These are phyloP conservation scores for Uronychia setigera DNA, from an alignment of 73 alveolate species.

Conservation along the genomic window DNA sequence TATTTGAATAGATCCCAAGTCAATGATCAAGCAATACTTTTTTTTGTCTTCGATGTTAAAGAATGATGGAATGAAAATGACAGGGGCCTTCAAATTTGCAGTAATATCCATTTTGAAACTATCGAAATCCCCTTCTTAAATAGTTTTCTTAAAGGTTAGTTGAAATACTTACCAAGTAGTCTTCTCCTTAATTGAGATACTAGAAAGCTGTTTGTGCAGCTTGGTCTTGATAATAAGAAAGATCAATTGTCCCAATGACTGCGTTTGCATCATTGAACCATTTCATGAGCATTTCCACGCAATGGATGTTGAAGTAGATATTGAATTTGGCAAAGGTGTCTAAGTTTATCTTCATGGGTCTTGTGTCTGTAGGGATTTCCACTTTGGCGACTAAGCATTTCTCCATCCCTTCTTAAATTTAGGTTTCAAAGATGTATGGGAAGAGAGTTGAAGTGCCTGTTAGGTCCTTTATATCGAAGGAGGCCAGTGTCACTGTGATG, in stretches of 20 bases:
- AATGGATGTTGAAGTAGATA: conserved; percentile 14
- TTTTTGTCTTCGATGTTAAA: neutral
- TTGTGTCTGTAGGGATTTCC: neutral
- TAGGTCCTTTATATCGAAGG: conserved; percentile 8
- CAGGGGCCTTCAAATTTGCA: conserved; percentile 54
- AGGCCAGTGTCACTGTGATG: conserved; percentile 23
- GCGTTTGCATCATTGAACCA: conserved; percentile 16
- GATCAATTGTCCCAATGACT: conserved; percentile 20
- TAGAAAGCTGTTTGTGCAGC: conserved; percentile 47
- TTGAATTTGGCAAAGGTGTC: neutral
- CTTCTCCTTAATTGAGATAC: conserved; percentile 56
- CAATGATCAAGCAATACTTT: conserved; percentile 38
- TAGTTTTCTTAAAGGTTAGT: neutral
- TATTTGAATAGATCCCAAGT: conserved; percentile 50
- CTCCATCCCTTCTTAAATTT: neutral
- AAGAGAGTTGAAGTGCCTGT: conserved; percentile 16
- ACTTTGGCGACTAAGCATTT: neutral
- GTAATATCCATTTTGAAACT: conserved; percentile 22
- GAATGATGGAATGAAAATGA: conserved; percentile 56
- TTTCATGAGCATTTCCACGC: conserved; percentile 1
- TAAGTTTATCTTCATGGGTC: neutral
- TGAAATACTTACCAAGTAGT: conserved; percentile 12
- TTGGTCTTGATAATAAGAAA: conserved; percentile 40
- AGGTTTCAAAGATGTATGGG: conserved; percentile 27
- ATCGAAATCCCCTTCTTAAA: conserved; percentile 5